Evolutionary conservation across 2,329 filamentous ascomycete species (phyloP), one percentile per base, ranked within the genome.

Genomic region (Colletotrichum incanum): DNA sequence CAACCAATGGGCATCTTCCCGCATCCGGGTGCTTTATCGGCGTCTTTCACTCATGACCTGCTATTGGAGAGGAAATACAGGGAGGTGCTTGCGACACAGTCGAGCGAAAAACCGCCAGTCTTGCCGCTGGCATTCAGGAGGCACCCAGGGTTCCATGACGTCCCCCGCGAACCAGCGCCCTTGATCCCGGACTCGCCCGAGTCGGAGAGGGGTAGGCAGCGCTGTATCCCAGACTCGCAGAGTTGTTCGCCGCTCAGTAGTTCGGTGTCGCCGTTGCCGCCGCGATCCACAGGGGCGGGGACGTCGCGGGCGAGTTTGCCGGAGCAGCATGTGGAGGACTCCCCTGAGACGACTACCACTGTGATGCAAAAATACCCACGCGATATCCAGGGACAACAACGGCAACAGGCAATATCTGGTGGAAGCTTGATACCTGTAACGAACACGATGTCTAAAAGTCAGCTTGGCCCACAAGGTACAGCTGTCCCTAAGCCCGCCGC

Each of bases 1-100:
- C 45, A 63, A 20, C 18, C 31, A n/a, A 50, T 52, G 60, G 31
- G 34, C 9, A 52, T 63, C n/a, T 63, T 63, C 31, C 60, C 60
- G 9, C 60, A 63, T n/a, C 31, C 60, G 34, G 45, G 34, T 1
- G 60, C 60, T 1, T 2, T 63, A 7, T 50, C 45, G 11, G 60
- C 60, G 8, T 26, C 60, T 0, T 63, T 63, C 45, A 63, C 60
- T 7, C 14, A 31, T 4, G 60, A 63, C 16, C 31, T 63, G 5
- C 31, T 50, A 14, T 14, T 23, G 14, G 60, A 63, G 31, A 18
- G 31, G 3, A 16, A 23, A 4, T 26, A 18, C 16, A 49, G 45
- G 7, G 31, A 37, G 11, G 28, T 23, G 45, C 60, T 63, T 3
- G 45, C 60, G 7, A 8, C 23, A 4, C 31, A 28, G 60, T 41